Evolutionary conservation across 805 yeast species (phyloP), one percentile per base, ranked within the genome.

Genomic region (Cyberlindnera subsufficiens): DNA sequence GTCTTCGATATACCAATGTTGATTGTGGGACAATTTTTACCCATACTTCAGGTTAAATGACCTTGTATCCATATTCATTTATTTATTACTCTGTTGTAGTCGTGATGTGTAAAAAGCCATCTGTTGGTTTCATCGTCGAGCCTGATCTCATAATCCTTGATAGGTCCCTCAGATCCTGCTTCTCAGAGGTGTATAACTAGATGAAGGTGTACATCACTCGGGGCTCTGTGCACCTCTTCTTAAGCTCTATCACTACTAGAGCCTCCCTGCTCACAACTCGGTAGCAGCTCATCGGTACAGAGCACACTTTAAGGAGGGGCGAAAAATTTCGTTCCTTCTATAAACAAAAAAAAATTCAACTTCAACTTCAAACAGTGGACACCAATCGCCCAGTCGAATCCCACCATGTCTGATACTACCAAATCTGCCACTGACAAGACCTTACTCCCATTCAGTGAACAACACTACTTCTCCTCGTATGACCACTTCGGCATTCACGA

Each of bases 401-500:
- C 35, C 3, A 20, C 17, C 39, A 47, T 50, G 40, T 42, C 47
- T 11, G 54, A 42, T 29, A 47, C 40, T 11, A 46, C 44, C 14
- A 47, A 42, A 25, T 78, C 82, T 39, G 91, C 91, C 40, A 85
- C 91, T 6, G 83, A 80, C 50, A 82, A 81, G 56, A 58, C 68
- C 30, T 44, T 68, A n/a, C 68, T 85, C 53, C 78, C 88, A 22
- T 78, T 78, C 61, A 65, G 77, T 37, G 98, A 91, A 60, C 95
- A 89, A 67, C 98, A 91, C 65, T 93, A 93, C 67, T 93, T 93
- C 70, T 75, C 82, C 40, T 91, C 98, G 2, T 93, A 93, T 59
- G 97, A 91, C 64, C 98, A 93, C 62, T 89, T 88, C 60, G 96
- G 96, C 42, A 93, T 93, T 59, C 99, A 93, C 62, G 99, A 95